Evolutionary conservation across 2,329 filamentous ascomycete species (phyloP), one percentile per base, ranked within the genome.

Genomic region (Fusarium luffae): DNA sequence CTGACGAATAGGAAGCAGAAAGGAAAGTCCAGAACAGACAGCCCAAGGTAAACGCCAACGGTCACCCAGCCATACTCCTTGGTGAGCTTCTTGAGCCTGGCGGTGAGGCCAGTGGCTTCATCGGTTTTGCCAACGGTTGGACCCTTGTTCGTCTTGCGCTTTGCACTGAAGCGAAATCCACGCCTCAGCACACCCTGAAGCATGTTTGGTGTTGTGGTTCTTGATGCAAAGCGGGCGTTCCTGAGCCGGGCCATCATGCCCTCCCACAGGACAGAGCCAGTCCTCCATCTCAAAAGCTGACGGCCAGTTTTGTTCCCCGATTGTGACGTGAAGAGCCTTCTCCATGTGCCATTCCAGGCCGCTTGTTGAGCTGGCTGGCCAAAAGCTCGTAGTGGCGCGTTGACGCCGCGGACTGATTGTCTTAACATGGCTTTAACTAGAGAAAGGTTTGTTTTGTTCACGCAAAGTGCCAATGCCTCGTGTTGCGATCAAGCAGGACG

Each of bases 1-100:
- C 91, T 88, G 48, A 99, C 96, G 12, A 96, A 89, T 57, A 97
- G 81, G 82, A 97, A 99, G 82, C 95, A 98, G 78, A 98, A 93
- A 1, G 96, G 96, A 71, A 98, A 97, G 81, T 99, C 96, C 54
- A 97, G 82, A 40, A 92, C 91, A 43, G 92, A 94, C 57, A 99
- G 82, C 2, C 85, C 85, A 13, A 98, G 80, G 80, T 99, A 99
- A 16, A 99, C 93, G n/a, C 94, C 95, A 7, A 98, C 81, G 2
- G 94, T 94, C 5, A 92, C 88, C 93, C 94, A 98, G 42, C 96
- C 96, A 79, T 99, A 99, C 79, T 98, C 95, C 69, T 91, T 90
- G 4, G 92, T 94, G 47, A 99, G 87, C 77, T 93, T 93, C 80
- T 91, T 94, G 77, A 98, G 83, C 27, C 91, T 87, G 68, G 89